Evolutionary conservation across 2,329 filamentous ascomycete species (phyloP).

Genomic region (Helminthosporium solani): DNA sequence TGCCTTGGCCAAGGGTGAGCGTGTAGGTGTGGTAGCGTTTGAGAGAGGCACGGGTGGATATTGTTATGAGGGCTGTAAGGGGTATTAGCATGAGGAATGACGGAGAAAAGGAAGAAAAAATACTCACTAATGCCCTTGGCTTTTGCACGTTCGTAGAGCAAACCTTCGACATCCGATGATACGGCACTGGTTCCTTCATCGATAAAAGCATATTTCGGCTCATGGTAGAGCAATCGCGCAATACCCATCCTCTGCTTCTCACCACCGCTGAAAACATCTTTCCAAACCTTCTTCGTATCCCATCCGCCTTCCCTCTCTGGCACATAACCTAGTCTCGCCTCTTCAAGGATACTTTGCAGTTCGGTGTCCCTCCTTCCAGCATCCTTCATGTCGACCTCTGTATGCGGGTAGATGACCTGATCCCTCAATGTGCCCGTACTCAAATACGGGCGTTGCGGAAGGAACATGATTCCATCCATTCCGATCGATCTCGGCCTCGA

Average conservation of each 20-base stretch:
- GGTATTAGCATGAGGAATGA: neutral
- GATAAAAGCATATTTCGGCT: slow-evolving; percentile 89
- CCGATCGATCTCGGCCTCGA: slow-evolving; percentile 79
- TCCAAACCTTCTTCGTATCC: slow-evolving; percentile 98
- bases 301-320: slow-evolving; percentile 91
- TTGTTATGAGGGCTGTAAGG: slow-evolving; percentile 76
- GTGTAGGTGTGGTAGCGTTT: slow-evolving; percentile 97
- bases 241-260: slow-evolving; percentile 97
- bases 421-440: slow-evolving; percentile 90
- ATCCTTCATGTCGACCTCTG: slow-evolving; percentile 88
- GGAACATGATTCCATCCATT: slow-evolving; percentile 95
- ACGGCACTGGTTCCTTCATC: slow-evolving; percentile 96
- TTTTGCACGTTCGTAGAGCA: slow-evolving; percentile 91
- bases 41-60: slow-evolving; percentile 88
- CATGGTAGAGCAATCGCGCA: slow-evolving; percentile 87
- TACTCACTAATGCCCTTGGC: slow-evolving; percentile 85
- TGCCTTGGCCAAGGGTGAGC: slow-evolving; percentile 77
- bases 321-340: slow-evolving; percentile 83
- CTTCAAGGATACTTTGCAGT: slow-evolving; percentile 75
- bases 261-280: slow-evolving; percentile 93
- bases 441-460: slow-evolving; percentile 90
- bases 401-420: slow-evolving; percentile 97
- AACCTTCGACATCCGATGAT: slow-evolving; percentile 87
- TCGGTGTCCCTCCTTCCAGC: slow-evolving; percentile 76
- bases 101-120: neutral